Evolutionary conservation across 805 yeast genomes (phyloP).

Genomic region (Candida tibetensis): DNA sequence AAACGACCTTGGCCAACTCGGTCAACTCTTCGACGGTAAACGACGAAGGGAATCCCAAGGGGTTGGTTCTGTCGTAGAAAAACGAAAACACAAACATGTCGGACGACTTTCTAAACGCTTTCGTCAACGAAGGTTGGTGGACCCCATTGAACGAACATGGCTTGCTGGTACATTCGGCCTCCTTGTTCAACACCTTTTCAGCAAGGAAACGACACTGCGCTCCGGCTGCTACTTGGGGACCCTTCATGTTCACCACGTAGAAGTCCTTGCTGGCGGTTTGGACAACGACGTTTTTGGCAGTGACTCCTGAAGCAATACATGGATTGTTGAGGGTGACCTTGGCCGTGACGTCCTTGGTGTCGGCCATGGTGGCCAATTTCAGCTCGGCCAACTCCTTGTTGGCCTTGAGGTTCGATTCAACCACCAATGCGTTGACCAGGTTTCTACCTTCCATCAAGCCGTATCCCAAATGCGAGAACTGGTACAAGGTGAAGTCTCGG

Average conservation of each 20-base stretch:
- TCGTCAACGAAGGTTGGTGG: slow-evolving; percentile 88
- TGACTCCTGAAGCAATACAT: slow-evolving; percentile 79
- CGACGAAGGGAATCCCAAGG: slow-evolving; percentile 90
- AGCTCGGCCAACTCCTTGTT: slow-evolving; percentile 16
- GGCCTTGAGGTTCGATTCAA: slow-evolving; percentile 46
- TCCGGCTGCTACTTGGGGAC: slow-evolving; percentile 61
- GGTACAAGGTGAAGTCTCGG: slow-evolving; percentile 77
- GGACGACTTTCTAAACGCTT: slow-evolving; percentile 65
- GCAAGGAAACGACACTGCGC: slow-evolving; percentile 86
- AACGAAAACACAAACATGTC: slow-evolving; percentile 91
- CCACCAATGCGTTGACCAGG: slow-evolving; percentile 66
- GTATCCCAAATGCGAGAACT: slow-evolving; percentile 91
- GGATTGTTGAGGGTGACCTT: slow-evolving; percentile 63
- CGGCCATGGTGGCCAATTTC: slow-evolving; percentile 26
- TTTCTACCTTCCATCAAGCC: slow-evolving; percentile 94
- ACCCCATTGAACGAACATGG: slow-evolving; percentile 98
- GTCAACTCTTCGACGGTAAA: slow-evolving; percentile 82
- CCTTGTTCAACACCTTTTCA: slow-evolving; percentile 80
- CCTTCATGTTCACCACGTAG: slow-evolving; percentile 60
- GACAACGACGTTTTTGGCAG: slow-evolving; percentile 60
- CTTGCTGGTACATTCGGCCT: slow-evolving; percentile 62
- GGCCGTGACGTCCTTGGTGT: slow-evolving; percentile 39
- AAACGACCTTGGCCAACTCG: slow-evolving; percentile 79
- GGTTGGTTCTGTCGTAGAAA: slow-evolving; percentile 92
- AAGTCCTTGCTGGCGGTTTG: slow-evolving; percentile 43